These are phyloP conservation scores for Passiflora organensis DNA, from an alignment of 345 rosid genomes.

Conservation along the genomic window DNA sequence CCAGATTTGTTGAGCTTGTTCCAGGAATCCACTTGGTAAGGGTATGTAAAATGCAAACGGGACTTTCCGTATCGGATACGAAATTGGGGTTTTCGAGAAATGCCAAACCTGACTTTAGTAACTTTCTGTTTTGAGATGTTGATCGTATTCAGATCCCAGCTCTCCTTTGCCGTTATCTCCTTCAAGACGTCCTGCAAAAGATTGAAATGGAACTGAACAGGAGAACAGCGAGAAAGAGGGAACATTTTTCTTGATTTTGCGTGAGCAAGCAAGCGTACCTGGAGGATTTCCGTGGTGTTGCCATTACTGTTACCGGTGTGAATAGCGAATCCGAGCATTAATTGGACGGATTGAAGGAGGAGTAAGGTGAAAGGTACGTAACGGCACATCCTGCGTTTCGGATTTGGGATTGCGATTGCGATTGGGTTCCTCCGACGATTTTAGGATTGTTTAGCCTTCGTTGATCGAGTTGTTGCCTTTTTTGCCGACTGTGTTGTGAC, in stretches of 20 bases:
- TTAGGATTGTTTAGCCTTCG: no score
- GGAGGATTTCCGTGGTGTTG: neutral
- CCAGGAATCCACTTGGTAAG: constrained; percentile 51
- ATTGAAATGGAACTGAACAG: neutral
- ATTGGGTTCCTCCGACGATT: no score
- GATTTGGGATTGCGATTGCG: no score
- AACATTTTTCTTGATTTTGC: neutral
- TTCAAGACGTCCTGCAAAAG: constrained; percentile 53
- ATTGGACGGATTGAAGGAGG: neutral
- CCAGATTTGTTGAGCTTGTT: constrained; percentile 23
- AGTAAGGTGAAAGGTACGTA: neutral
- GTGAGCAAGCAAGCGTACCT: constrained; percentile 11
- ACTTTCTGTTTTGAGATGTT: constrained; percentile 38
- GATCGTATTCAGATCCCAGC: constrained; percentile 47
- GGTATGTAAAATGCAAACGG: constrained; percentile 41
- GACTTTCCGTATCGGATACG: constrained; percentile 59
- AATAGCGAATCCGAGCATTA: neutral
- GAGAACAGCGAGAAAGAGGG: neutral
- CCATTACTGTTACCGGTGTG: neutral
- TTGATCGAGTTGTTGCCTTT: no score
- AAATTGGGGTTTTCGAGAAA: constrained; percentile 46
- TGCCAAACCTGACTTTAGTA: constrained; percentile 41
- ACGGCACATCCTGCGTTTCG: neutral
- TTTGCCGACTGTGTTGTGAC: no score
- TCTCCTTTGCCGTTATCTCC: constrained; percentile 47